Base-by-base conservation (phyloP, 1,139 yeast species). In the Blastobotrys persicus region DNA sequence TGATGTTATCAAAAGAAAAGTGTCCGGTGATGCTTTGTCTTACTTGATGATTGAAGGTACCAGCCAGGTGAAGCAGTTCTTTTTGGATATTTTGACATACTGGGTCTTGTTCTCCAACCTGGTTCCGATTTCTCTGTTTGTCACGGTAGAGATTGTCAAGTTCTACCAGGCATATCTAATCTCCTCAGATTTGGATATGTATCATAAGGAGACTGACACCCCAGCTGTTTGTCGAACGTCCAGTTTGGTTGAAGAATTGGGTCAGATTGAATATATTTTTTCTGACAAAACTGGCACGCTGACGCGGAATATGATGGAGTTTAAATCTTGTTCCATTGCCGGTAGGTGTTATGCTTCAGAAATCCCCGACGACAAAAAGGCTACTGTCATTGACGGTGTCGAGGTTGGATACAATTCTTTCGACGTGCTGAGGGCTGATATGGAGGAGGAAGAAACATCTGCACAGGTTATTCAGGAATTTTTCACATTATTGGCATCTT, bases 231-330 rank as follows among this genome's bases (percentile, higher is more conserved):
- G 98, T 7, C 91, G 92, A 65, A 79, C 96, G 0, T 92, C 98
- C 98, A 88, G 86, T 64, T 91, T 92, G 49, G 88, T 97, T 12
- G 98, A 92, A 71, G 98, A 92, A 68, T 75, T 92, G 62, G 98
- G 98, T 28, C 98, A 92, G 70, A 86, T 92, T 60, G 98, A 92
- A 67, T 92, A 91, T 64, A 83, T 92, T 43, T 92, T 92, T 69
- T 87, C 96, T 63, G 98, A 92, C 70, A 92, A 92, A 69, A 92
- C 98, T 0, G 98, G 98, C 52, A 92, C 98, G 0, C 75, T 92
- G 60, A 92, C 98, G 1, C 98, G 91, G 67, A 92, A 92, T 65
- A 87, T 91, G 39, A 92, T 92, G 98, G 97, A 91, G 68, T 91
- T 91, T 70, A 89, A 88, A 61, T 92, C 92, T 67, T 87, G 96